phyloP scores from a whole-genome alignment of 208 protist species.

The Leishmania martiniquensis region DNA sequence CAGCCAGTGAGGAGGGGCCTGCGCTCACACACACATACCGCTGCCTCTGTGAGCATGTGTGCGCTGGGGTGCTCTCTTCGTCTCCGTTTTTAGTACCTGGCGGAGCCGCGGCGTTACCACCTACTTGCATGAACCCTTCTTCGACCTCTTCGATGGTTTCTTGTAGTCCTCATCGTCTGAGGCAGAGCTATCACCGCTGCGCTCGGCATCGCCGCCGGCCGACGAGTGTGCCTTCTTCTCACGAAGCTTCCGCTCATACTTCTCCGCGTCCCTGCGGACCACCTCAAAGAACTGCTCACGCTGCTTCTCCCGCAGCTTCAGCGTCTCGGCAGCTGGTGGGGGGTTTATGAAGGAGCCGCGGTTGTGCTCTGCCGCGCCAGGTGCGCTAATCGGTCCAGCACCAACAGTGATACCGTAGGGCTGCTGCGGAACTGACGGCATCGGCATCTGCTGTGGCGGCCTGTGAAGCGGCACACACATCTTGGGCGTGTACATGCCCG shows the following conservation, averaged over 20 bases:
- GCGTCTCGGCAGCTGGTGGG: conserved; percentile 51
- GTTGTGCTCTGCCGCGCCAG: background rate
- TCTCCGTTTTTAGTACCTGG: background rate
- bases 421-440: background rate
- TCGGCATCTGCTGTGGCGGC: background rate
- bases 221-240: conserved; percentile 43
- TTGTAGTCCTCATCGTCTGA: conserved; percentile 27
- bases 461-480: background rate
- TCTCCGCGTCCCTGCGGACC: conserved; percentile 69
- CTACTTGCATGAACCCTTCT: conserved; percentile 10
- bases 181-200: conserved; percentile 24
- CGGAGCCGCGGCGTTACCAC: background rate
- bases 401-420: background rate
- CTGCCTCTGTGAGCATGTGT: background rate
- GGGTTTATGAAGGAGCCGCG: conserved; percentile 39
- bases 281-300: conserved; percentile 84
- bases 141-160: conserved; percentile 24
- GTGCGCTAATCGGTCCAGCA: background rate
- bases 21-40: background rate
- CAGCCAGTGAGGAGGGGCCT: background rate
- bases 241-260: conserved; percentile 71
- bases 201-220: conserved; percentile 23
- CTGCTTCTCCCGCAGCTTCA: conserved; percentile 83
- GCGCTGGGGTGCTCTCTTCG: background rate
- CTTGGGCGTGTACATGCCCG: conserved; percentile 11